These are phyloP conservation scores for Medicago truncatula DNA, from an alignment of 306 rosid species.

Conservation along the genomic window DNA sequence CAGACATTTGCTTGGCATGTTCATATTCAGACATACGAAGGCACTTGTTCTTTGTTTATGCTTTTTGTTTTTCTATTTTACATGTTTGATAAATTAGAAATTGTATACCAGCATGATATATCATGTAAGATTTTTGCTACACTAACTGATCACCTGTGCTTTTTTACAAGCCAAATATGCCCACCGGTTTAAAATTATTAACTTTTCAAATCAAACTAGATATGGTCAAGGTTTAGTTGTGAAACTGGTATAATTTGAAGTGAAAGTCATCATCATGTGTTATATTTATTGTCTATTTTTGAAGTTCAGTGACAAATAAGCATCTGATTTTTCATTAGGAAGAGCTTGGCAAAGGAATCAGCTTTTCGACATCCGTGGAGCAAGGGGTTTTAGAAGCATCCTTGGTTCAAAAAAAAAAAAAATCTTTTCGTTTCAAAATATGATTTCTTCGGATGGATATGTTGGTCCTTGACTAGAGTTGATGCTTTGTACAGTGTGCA, in stretches of 20 bases:
- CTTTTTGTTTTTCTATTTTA: neutral
- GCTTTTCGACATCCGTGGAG: neutral
- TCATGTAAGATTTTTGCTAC: neutral
- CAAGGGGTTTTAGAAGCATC: neutral
- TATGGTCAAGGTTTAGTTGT: neutral
- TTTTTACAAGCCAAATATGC: constrained; percentile 1
- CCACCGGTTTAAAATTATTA: neutral
- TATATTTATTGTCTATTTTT: constrained; percentile 29
- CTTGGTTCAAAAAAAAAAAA: neutral
- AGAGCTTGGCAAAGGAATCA: constrained; percentile 4
- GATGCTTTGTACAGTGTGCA: too few species aligned
- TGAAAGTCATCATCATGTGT: neutral
- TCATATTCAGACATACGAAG: constrained; percentile 11
- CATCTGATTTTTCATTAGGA: neutral
- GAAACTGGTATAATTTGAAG: constrained; percentile 9
- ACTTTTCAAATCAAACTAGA: neutral
- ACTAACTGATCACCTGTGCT: neutral
- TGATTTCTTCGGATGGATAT: neutral
- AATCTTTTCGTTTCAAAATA: neutral
- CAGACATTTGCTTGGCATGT: constrained; percentile 29
- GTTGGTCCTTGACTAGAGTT: neutral
- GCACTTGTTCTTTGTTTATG: neutral
- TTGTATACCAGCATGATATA: constrained; percentile 4
- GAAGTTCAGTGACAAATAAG: constrained; percentile 26
- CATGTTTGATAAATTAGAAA: constrained; percentile 14